Percentiles rank a stretch among this genome's conserved stretches.
Evolutionary conservation across 108 stramenopile genomes (phyloP).

Genomic region (Nannochloropsis gaditana): DNA sequence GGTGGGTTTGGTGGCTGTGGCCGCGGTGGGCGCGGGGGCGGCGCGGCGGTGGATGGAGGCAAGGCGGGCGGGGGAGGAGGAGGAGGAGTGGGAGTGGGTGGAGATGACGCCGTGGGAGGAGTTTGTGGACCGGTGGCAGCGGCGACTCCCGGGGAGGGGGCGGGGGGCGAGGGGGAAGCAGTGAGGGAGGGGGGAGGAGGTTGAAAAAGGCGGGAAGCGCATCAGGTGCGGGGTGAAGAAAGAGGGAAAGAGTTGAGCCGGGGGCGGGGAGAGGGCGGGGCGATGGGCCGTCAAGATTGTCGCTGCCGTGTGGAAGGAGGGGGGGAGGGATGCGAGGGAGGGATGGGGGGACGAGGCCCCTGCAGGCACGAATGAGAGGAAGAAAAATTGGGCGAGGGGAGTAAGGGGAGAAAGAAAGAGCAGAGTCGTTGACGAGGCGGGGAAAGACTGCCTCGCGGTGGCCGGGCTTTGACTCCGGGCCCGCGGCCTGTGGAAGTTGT

Average conservation of each 20-base stretch:
- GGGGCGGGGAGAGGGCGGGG: background rate
- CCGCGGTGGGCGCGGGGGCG: background rate
- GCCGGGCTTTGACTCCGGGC: too few species aligned
- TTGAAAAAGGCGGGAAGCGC: background rate
- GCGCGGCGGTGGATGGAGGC: background rate
- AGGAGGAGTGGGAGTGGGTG: background rate
- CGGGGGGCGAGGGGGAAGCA: background rate
- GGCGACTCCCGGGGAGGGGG: background rate
- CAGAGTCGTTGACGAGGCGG: background rate
- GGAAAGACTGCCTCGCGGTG: too few species aligned
- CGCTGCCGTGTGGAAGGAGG: background rate
- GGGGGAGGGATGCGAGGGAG: background rate
- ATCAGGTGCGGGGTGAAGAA: background rate
- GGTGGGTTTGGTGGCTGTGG: slow-evolving; percentile 18
- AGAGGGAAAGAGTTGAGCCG: background rate
- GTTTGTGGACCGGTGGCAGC: background rate
- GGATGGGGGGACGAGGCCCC: background rate
- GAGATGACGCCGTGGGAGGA: background rate
- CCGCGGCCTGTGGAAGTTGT: background rate
- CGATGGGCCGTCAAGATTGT: too few species aligned
- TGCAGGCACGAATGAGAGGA: background rate
- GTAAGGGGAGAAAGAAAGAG: background rate
- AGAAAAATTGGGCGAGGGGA: background rate
- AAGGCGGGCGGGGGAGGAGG: background rate
- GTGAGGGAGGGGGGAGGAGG: background rate